Conservation (phyloP, 2,329 filamentous ascomycete species). For the Aureobasidium sp. region DNA sequence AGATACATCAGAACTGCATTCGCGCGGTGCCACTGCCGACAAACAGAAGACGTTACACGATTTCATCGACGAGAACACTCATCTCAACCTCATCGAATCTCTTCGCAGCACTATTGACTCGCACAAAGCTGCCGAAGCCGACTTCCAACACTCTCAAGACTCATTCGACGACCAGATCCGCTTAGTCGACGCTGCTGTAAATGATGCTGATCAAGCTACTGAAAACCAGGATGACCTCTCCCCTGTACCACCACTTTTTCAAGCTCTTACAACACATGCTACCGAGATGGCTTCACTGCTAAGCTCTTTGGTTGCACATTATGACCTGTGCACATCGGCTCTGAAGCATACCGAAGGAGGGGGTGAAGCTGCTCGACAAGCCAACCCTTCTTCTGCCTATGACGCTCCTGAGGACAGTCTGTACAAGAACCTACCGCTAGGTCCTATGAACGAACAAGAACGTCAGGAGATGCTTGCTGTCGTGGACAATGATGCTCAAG, state of each 20-base stretch:
- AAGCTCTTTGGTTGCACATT: slow-evolving; percentile 74
- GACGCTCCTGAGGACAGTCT: slow-evolving; percentile 59
- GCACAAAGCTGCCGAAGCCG: slow-evolving; percentile 59
- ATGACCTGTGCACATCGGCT: slow-evolving; percentile 86
- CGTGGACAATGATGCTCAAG: slow-evolving; percentile 59
- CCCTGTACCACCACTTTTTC: slow-evolving; percentile 39
- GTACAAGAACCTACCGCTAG: slow-evolving; percentile 41
- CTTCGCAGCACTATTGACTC: slow-evolving; percentile 64
- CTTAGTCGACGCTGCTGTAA: slow-evolving; percentile 12
- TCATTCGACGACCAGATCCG: slow-evolving; percentile 53
- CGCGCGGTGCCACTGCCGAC: slow-evolving; percentile 18
- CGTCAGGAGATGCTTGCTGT: slow-evolving; percentile 76
- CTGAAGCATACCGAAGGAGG: slow-evolving; percentile 75
- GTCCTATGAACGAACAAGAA: slow-evolving; percentile 64
- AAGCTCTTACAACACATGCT: slow-evolving; percentile 60
- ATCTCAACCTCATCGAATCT: slow-evolving; percentile 55
- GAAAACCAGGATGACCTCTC: slow-evolving; percentile 22
- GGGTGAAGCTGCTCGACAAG: slow-evolving; percentile 36
- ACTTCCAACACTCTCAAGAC: slow-evolving; percentile 44
- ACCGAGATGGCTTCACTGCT: slow-evolving; percentile 75
- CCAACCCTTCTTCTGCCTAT: slow-evolving; percentile 21
- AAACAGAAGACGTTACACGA: slow-evolving; percentile 57
- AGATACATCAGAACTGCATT: slow-evolving; percentile 36
- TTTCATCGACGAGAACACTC: slow-evolving; percentile 66
- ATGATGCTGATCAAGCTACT: slow-evolving; percentile 22